Base-by-base conservation (phyloP, 148 eudicot genomes). In the Rhododendron ovatum region DNA sequence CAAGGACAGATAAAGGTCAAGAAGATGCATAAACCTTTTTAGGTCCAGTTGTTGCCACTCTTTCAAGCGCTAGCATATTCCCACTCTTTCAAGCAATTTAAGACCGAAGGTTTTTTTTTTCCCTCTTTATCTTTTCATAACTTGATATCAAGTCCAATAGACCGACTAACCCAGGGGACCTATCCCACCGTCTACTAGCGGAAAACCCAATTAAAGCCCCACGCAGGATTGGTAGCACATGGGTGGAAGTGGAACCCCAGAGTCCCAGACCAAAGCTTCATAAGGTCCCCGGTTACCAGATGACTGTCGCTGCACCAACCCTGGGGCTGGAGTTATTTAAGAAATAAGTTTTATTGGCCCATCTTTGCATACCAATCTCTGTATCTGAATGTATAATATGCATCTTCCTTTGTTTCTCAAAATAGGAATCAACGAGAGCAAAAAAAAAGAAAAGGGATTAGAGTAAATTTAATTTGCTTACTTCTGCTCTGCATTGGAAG, bases 401-500 rank as follows among this genome's bases (percentile, higher is more conserved):
- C 33, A 80, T 80, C 53, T 80, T 48, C 37, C 35, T 5, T 80
- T 51, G 2, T 37, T 39, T 17, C 57, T 24, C 50, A 26, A 35
- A 84, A 10, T 28, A 50, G 22, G 13, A 35, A 51, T 77, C 43
- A 86, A 81, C 24, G 2, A 53, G 65, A 50, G 24, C 30, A 30
- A 33, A 13, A 82, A n/a, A 4, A 3, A 41, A 41, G 7, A 41
- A 41, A 41, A 41, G 7, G 6, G 2, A n/a, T 10, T 82, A 61
- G 3, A 37, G 9, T 35, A 57, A 7, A 37, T 61, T 4, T 2
- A 87, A 5, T 59, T 47, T 24, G 89, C 90, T 88, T 83, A 93
- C 94, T 88, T 88, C 57, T 78, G 67, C 33, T 88, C 67, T 89
- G 93, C 51, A 89, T 7, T 8, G 88, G 90, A 75, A 84, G 85